Evolutionary conservation across 2,329 filamentous ascomycete genomes (phyloP), one percentile per base, ranked within the genome.

Genomic region (Emergomyces africanus): DNA sequence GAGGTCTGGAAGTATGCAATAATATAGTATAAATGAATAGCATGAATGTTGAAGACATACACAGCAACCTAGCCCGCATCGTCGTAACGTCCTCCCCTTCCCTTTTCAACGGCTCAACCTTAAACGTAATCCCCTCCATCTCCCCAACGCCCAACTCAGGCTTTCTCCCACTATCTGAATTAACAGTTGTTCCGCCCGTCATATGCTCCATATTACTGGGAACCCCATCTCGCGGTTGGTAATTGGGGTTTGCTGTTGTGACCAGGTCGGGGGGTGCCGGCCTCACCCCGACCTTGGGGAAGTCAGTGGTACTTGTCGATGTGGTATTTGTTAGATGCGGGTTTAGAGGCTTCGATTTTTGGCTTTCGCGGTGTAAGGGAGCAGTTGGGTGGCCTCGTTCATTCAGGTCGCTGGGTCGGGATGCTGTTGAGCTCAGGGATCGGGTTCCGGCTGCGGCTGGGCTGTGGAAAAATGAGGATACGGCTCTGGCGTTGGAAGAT

Each of bases 51-150:
- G 12, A n/a, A 33, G 62, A 75, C 76, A 62, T 64, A 78, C 75
- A 89, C 75, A 88, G 79, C 70, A 99, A 83, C 64, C 94, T 85
- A 46, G 94, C 91, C 66, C 92, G 85, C 84, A 88, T 96, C 41
- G 92, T 99, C 66, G 83, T 81, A 53, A 82, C 77, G 75, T 94
- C 88, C 75, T 99, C 94, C 67, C 90, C 90, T 9, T 81, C 82
- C 56, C 94, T 83, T 62, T 88, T 84, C 65, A 97, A 75, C n/a
- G 94, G 94, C 79, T 95, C 89, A 68, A 97, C 85, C 72, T 84
- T 88, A 77, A 97, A 96, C 60, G 83, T 82, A 63, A 86, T 88
- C 65, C 90, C 90, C 71, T 95, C 85, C 69, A 96, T 84, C 79
- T 96, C 90, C 69, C 90, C 90, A 67, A 94, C 88, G 50, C 79